Percentiles rank a stretch among this genome's conserved stretches.
phyloP scores from a whole-genome alignment of 768 basidiomycete species.

The Piloderma croceum region DNA sequence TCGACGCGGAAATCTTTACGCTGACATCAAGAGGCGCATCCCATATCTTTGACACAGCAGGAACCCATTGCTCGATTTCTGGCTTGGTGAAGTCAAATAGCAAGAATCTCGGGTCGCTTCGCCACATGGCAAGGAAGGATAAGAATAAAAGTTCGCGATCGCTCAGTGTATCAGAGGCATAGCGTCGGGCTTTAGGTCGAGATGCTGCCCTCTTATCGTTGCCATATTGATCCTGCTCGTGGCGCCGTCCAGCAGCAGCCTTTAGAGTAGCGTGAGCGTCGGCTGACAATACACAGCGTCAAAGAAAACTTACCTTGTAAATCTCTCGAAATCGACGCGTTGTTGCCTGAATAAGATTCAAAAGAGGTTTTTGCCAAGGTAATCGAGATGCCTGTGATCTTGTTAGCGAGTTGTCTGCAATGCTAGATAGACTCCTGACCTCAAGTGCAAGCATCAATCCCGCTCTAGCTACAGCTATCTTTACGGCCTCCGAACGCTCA shows the following conservation, averaged over 20 bases:
- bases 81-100: constrained; percentile 37
- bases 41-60: constrained; percentile 49
- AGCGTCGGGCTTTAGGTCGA: constrained; percentile 59
- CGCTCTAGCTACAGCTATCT: constrained; percentile 72
- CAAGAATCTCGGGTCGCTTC: constrained; percentile 50
- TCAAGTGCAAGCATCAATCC: constrained; percentile 64
- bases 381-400: constrained; percentile 43
- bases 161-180: constrained; percentile 50
- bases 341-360: constrained; percentile 40
- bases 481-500: constrained; percentile 76
- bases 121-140: constrained; percentile 66
- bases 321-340: constrained; percentile 48
- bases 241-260: constrained; percentile 47
- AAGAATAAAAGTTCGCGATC: constrained; percentile 70
- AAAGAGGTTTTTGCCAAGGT: constrained; percentile 51
- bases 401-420: constrained; percentile 1
- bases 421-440: constrained; percentile 31
- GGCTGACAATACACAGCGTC: background rate
- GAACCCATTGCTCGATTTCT: constrained; percentile 43
- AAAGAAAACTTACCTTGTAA: constrained; percentile 41
- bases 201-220: constrained; percentile 45
- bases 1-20: constrained; percentile 57
- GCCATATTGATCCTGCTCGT: constrained; percentile 57
- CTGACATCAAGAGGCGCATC: constrained; percentile 56
- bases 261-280: constrained; percentile 18